Conservation (phyloP, 768 basidiomycete species). For the Trametes sanguinea region DNA sequence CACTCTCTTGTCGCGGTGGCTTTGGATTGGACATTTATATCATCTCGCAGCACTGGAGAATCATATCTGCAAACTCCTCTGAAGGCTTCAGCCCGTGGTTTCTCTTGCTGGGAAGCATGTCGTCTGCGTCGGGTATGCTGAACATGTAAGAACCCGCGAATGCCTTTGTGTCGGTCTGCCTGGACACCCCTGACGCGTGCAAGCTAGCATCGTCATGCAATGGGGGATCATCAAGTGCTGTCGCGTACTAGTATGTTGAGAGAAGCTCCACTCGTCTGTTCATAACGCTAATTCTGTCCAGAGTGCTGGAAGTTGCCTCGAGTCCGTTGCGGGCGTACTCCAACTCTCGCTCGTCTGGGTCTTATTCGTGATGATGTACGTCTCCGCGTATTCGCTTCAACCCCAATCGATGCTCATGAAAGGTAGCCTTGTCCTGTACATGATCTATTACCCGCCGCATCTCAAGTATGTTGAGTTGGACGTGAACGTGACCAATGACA, state of each 20-base stretch:
- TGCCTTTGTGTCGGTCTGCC: constrained; percentile 1
- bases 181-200: neutral
- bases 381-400: too few relatives aligned
- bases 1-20: too few relatives aligned
- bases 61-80: constrained; percentile 74
- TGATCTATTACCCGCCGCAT: constrained; percentile 87
- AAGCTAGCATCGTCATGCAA: constrained; percentile 73
- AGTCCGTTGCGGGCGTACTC: constrained; percentile 77
- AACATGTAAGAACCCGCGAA: constrained; percentile 61
- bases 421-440: constrained; percentile 87
- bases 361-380: constrained; percentile 82
- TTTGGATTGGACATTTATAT: too few relatives aligned
- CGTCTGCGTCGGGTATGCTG: constrained; percentile 77
- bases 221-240: constrained; percentile 86
- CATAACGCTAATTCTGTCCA: constrained; percentile 34
- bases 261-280: too few relatives aligned
- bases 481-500: constrained; percentile 44
- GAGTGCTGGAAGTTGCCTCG: constrained; percentile 72
- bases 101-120: constrained; percentile 84
- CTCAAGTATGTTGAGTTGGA: constrained; percentile 66
- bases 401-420: too few relatives aligned
- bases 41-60: constrained; percentile 83
- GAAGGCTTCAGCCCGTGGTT: constrained; percentile 94
- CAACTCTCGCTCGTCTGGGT: constrained; percentile 86
- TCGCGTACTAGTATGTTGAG: constrained; percentile 68